Base-by-base conservation (phyloP, 2,329 filamentous ascomycete species). In the Pseudogymnoascus sp. region DNA sequence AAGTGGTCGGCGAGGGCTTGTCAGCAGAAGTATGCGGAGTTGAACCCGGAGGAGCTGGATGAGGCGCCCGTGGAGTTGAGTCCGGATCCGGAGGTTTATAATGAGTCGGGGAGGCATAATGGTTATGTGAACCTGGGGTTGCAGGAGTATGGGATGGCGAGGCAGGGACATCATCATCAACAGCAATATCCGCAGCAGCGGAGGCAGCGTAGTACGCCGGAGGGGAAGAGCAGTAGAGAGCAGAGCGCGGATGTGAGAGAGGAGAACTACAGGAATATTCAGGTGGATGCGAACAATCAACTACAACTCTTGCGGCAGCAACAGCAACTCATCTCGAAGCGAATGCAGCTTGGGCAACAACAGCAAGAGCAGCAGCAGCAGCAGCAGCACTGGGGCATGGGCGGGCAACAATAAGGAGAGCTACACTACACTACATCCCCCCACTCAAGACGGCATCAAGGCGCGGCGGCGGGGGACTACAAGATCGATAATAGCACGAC, bases 1-100 rank as follows among this genome's bases (percentile, higher is more conserved):
- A 73, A 72, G 63, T 75, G 75, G 68, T 71, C 73, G 2, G 70
- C 70, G n/a, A 71, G 71, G 34, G 71, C 71, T 4, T 71, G 72
- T 6, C 70, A 74, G 64, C 72, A 70, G 62, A 75, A 75, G 43
- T 76, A 70, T 69, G 69, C 70, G 23, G 73, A 75, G 63, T 65
- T 74, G 43, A 68, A 71, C 57, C 64, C 62, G 6, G 28, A 63
- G 6, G 37, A 62, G 37, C 21, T 57, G 23, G 28, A 57, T n/a
- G 48, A 57, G 8, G 21, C 48, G n/a, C 14, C 48, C 21, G 6
- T 8, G n/a, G 39, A 43, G 6, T 2, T 3, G 6, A 43, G 39
- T 19, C 39, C 16, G 39, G 39, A 43, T 16, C 39, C 39, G n/a
- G 39, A 43, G 39, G 16, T 7, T 7, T 43, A 19, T 7, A 11